Percentiles rank a stretch among this genome's conserved stretches.
phyloP scores from a whole-genome alignment of 495 filamentous ascomycete genomes.

The Entonaema liquescens region DNA sequence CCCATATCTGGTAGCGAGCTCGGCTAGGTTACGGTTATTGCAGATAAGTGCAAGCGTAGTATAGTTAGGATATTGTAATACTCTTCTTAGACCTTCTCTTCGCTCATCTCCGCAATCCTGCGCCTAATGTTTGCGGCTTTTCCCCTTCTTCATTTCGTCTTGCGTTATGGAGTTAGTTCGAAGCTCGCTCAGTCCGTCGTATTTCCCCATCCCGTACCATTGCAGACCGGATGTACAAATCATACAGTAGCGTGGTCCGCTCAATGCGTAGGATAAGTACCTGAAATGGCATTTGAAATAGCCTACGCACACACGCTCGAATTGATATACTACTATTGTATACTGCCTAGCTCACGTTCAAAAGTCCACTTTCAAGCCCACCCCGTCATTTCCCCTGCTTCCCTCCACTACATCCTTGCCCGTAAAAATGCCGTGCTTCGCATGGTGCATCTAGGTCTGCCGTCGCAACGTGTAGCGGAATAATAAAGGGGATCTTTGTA shows the following conservation, averaged over 20 bases:
- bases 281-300: conserved; percentile 13
- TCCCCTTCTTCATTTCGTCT: conserved; percentile 37
- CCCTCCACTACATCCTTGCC: conserved; percentile 31
- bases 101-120: conserved; percentile 43
- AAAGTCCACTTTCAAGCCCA: conserved; percentile 14
- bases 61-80: conserved; percentile 11
- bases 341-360: conserved; percentile 7
- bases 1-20: conserved; percentile 41
- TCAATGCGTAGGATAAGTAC: conserved; percentile 9
- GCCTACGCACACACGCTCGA: conserved; percentile 13
- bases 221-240: conserved; percentile 18
- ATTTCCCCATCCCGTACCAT: conserved; percentile 26
- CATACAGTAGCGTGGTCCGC: conserved; percentile 6
- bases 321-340: background rate
- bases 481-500: conserved; percentile 41
- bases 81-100: conserved; percentile 26
- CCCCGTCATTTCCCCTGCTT: conserved; percentile 13
- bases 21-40: conserved; percentile 33
- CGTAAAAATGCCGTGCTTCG: conserved; percentile 41
- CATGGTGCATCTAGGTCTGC: conserved; percentile 36
- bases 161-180: conserved; percentile 35
- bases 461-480: conserved; percentile 37
- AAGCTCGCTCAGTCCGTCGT: conserved; percentile 26
- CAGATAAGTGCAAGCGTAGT: conserved; percentile 21
- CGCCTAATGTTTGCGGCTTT: conserved; percentile 30